Evolutionary conservation across 176 grass and related monocot species (phyloP).

Genomic region (Oryza brachyantha): DNA sequence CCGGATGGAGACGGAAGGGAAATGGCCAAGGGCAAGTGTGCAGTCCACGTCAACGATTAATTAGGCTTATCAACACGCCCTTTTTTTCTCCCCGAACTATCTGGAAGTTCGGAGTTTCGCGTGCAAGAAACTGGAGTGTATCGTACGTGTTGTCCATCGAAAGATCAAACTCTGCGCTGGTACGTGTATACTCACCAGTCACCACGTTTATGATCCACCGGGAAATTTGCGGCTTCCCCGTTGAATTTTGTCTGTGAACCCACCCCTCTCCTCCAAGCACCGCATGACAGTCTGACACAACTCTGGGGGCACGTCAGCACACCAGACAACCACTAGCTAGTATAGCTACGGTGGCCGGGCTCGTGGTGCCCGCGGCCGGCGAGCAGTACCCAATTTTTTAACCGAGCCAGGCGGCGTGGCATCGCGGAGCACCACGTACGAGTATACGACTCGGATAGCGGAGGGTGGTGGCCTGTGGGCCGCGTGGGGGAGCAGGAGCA

Average conservation of each 20-base stretch:
- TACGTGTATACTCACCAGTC: not conserved
- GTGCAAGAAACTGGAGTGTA: not conserved
- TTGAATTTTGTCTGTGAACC: no score
- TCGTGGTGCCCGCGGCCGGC: not conserved
- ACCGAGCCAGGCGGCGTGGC: not conserved
- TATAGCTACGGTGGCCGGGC: not conserved
- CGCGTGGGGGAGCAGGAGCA: not conserved
- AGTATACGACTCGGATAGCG: no score
- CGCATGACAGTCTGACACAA: no score
- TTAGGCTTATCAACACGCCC: not conserved
- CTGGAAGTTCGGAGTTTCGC: not conserved
- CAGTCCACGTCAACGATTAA: slow-evolving; percentile 18
- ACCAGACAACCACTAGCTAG: not conserved
- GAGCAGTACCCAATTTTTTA: not conserved
- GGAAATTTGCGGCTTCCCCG: not conserved
- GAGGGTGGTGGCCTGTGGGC: not conserved
- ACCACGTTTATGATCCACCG: not conserved
- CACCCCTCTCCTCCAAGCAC: no score
- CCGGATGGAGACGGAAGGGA: not conserved
- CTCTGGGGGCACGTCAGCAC: not conserved
- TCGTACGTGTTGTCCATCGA: not conserved
- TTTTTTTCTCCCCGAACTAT: slow-evolving; percentile 5
- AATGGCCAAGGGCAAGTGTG: not conserved
- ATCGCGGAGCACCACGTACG: not conserved
- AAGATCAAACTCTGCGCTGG: not conserved